These are phyloP conservation scores for Colletotrichum spaethianum DNA, from an alignment of 2,329 filamentous ascomycete genomes.

Conservation along the genomic window DNA sequence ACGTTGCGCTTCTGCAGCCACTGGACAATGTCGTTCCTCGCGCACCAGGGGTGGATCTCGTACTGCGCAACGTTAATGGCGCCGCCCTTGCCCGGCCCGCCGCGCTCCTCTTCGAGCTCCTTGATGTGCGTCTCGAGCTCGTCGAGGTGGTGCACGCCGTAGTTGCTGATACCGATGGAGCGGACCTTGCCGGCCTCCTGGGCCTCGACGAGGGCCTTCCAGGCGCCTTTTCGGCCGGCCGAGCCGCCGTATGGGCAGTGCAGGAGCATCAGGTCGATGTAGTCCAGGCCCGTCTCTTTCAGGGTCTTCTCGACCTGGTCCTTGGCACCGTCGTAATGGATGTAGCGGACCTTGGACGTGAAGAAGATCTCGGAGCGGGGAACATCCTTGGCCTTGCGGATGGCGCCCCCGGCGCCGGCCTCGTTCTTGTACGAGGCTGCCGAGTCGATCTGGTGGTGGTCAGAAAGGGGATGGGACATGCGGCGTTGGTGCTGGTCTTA, in stretches of 20 bases:
- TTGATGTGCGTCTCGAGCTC: constrained; percentile 72
- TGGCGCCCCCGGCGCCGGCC: constrained; percentile 61
- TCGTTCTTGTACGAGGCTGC: constrained; percentile 68
- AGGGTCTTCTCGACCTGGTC: constrained; percentile 75
- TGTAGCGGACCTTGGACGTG: constrained; percentile 65
- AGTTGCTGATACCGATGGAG: constrained; percentile 76
- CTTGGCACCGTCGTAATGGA: constrained; percentile 75
- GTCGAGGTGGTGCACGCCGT: constrained; percentile 73
- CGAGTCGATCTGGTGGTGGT: constrained; percentile 62
- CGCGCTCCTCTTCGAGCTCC: constrained; percentile 73
- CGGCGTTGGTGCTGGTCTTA: constrained; percentile 45
- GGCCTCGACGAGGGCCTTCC: constrained; percentile 75
- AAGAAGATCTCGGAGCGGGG: constrained; percentile 67
- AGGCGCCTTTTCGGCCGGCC: constrained; percentile 69
- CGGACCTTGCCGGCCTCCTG: constrained; percentile 74
- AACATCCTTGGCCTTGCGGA: constrained; percentile 56
- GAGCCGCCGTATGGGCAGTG: constrained; percentile 73
- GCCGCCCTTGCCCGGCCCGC: constrained; percentile 76
- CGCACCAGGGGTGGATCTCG: constrained; percentile 92
- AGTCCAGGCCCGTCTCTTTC: constrained; percentile 72
- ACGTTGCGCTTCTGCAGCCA: constrained; percentile 80
- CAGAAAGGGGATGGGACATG: not conserved
- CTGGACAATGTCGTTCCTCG: constrained; percentile 81
- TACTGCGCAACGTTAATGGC: constrained; percentile 88
- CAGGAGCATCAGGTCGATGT: constrained; percentile 77